These are phyloP conservation scores for Chytriomyces sp. DNA, from an alignment of 192 early-diverging fungal genomes.

Conservation along the genomic window DNA sequence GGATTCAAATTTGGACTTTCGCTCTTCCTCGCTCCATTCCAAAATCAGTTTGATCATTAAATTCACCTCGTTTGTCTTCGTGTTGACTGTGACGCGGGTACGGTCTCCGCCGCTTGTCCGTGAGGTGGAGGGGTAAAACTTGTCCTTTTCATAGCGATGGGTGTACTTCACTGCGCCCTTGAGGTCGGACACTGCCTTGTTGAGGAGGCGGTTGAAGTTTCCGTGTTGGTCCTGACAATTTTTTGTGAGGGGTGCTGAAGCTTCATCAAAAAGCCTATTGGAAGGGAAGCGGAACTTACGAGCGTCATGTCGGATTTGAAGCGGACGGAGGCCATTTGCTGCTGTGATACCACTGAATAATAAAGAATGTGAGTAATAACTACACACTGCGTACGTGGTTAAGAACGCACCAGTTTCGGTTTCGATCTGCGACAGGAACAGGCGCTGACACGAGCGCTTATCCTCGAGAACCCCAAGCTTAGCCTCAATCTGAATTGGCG, in stretches of 20 bases:
- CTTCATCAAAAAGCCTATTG: slow-evolving; percentile 1
- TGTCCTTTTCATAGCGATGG: slow-evolving; percentile 75
- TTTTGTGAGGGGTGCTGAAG: not conserved
- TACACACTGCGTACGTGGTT: too few species aligned
- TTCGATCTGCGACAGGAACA: slow-evolving; percentile 60
- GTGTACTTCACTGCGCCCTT: slow-evolving; percentile 60
- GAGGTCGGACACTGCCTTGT: slow-evolving; percentile 59
- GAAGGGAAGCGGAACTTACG: slow-evolving; percentile 26
- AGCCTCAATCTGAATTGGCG: slow-evolving; percentile 89
- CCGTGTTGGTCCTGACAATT: slow-evolving; percentile 70
- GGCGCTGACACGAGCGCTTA: slow-evolving; percentile 58
- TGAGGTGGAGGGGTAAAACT: slow-evolving; percentile 44
- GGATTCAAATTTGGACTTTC: too few species aligned
- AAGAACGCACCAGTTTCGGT: slow-evolving; percentile 61
- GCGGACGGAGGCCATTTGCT: slow-evolving; percentile 35
- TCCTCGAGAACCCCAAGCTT: slow-evolving; percentile 84
- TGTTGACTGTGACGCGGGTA: slow-evolving; percentile 37
- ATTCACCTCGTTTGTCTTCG: slow-evolving; percentile 37
- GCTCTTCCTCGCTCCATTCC: too few species aligned
- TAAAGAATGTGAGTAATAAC: too few species aligned
- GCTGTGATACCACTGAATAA: slow-evolving; percentile 9
- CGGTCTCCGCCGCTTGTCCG: slow-evolving; percentile 5
- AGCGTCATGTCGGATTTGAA: slow-evolving; percentile 89
- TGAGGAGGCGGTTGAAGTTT: slow-evolving; percentile 81
- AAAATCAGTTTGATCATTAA: too few species aligned